Conservation (phyloP, 2,329 filamentous ascomycete species). For the Septoria linicola region DNA sequence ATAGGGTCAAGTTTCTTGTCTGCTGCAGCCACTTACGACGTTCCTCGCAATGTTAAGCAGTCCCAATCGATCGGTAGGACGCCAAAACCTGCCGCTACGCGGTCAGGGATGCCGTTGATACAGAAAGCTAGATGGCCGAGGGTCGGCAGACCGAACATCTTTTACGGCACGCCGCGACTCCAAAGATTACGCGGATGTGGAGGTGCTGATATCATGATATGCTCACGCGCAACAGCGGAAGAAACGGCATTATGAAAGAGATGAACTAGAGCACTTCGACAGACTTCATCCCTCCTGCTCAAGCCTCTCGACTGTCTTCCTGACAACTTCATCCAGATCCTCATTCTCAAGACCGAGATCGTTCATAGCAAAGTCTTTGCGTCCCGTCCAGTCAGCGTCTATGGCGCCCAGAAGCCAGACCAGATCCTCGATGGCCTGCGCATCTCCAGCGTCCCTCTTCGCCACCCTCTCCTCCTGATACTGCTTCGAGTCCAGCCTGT, state of each 20-base stretch:
- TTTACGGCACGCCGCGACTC: neutral
- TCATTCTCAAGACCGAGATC: constrained; percentile 45
- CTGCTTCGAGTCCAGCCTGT: constrained; percentile 38
- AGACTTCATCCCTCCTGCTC: constrained; percentile 4
- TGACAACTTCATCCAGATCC: constrained; percentile 41
- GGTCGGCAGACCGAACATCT: neutral
- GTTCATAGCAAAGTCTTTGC: constrained; percentile 43
- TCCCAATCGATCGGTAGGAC: too few species aligned
- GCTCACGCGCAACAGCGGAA: too few species aligned
- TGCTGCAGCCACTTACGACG: too few species aligned
- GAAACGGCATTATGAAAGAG: too few species aligned
- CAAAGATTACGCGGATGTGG: too few species aligned
- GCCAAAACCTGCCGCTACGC: too few species aligned
- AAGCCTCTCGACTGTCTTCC: constrained; percentile 33
- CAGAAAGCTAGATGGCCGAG: neutral
- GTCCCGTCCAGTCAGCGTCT: constrained; percentile 35
- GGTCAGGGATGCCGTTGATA: neutral
- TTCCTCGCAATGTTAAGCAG: too few species aligned
- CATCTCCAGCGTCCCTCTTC: constrained; percentile 42
- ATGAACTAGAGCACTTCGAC: too few species aligned
- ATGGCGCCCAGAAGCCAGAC: constrained; percentile 36
- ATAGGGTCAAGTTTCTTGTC: too few species aligned
- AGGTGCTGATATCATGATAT: too few species aligned
- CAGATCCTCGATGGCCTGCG: constrained; percentile 33
- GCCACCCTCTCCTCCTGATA: constrained; percentile 35